Evolutionary conservation across 768 basidiomycete species (phyloP).

Genomic region (Podaxis pistillaris): DNA sequence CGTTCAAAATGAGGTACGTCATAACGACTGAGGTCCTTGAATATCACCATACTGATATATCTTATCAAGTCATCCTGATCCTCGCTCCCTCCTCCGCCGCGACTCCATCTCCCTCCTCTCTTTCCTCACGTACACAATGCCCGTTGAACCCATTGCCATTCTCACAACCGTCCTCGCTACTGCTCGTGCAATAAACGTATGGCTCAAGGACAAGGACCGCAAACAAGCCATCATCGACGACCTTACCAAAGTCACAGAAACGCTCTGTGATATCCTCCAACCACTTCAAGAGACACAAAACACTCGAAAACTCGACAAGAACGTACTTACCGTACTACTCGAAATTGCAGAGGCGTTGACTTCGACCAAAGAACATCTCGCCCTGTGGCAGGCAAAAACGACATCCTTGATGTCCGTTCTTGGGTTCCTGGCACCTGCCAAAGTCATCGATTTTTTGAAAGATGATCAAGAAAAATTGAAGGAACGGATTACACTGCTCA

Average conservation of each 20-base stretch:
- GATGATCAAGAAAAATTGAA: conserved; percentile 23
- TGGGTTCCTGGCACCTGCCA: conserved; percentile 22
- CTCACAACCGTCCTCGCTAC: conserved; percentile 17
- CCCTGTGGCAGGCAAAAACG: conserved; percentile 18
- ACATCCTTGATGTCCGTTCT: conserved; percentile 13
- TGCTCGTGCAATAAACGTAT: conserved; percentile 15
- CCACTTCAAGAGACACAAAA: conserved; percentile 17
- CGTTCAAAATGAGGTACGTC: neutral
- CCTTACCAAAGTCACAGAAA: conserved; percentile 18
- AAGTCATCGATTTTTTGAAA: conserved; percentile 19
- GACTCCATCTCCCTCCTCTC: neutral
- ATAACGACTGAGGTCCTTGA: too few species aligned
- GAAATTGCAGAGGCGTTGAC: conserved; percentile 21
- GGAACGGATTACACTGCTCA: conserved; percentile 23
- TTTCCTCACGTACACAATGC: conserved; percentile 2
- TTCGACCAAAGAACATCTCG: conserved; percentile 20
- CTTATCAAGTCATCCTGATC: neutral
- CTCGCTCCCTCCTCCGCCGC: neutral
- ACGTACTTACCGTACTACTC: neutral
- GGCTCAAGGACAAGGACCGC: conserved; percentile 18
- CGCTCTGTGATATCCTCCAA: conserved; percentile 19
- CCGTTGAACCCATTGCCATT: conserved; percentile 17
- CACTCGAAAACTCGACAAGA: conserved; percentile 16
- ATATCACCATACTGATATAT: neutral
- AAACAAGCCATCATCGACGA: conserved; percentile 18